phyloP scores from a whole-genome alignment of 2,329 filamentous ascomycete species.

The Alternaria triticimaculans region DNA sequence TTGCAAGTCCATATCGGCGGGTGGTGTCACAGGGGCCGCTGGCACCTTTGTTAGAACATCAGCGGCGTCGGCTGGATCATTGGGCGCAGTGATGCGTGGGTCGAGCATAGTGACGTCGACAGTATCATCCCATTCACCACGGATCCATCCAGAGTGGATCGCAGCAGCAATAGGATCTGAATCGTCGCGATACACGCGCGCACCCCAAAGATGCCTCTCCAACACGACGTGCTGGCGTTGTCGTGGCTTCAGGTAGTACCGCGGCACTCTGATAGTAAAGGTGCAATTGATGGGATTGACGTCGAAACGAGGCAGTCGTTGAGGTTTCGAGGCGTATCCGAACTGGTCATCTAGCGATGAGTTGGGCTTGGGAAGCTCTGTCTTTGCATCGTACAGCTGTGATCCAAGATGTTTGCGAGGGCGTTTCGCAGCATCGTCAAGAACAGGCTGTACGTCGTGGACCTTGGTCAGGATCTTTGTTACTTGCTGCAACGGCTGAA shows the following conservation, averaged over 20 bases:
- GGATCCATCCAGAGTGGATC: slow-evolving; percentile 91
- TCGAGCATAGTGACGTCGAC: slow-evolving; percentile 73
- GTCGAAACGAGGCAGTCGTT: slow-evolving; percentile 76
- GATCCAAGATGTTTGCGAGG: slow-evolving; percentile 84
- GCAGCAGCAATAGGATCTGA: slow-evolving; percentile 92
- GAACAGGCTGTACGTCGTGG: slow-evolving; percentile 60
- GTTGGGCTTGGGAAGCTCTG: slow-evolving; percentile 57
- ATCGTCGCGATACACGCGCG: slow-evolving; percentile 94
- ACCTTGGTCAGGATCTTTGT: slow-evolving; percentile 71
- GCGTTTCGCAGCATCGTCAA: slow-evolving; percentile 73
- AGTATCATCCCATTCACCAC: slow-evolving; percentile 83
- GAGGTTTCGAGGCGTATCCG: slow-evolving; percentile 67
- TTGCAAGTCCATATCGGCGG: slow-evolving; percentile 77
- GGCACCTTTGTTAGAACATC: slow-evolving; percentile 50
- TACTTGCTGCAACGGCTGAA: slow-evolving; percentile 31
- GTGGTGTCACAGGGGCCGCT: slow-evolving; percentile 66
- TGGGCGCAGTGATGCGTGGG: slow-evolving; percentile 56
- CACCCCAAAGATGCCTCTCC: slow-evolving; percentile 86
- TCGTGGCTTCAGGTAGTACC: slow-evolving; percentile 72
- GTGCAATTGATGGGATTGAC: slow-evolving; percentile 83
- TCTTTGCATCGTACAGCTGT: slow-evolving; percentile 75
- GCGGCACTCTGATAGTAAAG: slow-evolving; percentile 84
- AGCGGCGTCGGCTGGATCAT: slow-evolving; percentile 52
- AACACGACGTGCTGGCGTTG: slow-evolving; percentile 84
- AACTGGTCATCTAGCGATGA: slow-evolving; percentile 59